Base-by-base conservation (phyloP, 2,329 filamentous ascomycete genomes). In the Alternaria gaisen region DNA sequence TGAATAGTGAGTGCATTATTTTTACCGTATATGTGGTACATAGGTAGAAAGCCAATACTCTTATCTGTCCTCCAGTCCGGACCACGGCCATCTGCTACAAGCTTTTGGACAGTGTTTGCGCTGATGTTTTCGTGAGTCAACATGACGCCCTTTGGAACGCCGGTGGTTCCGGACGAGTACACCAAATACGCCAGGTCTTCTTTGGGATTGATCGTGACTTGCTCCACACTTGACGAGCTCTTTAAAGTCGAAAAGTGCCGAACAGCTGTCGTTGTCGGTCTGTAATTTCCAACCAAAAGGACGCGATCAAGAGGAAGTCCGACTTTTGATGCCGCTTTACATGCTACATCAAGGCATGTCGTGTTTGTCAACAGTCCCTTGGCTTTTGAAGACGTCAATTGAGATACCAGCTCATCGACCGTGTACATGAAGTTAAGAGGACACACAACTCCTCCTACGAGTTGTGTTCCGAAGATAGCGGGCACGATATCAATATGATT, bases 21-120 rank as follows among this genome's bases (percentile, higher is more conserved):
- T 47, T 71, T 73, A 20, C 77, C 77, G 65, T 85, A 86, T 4
- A 76, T 76, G 59, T 80, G 78, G 54, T 80, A 80, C 4, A 81
- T 67, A 3, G 79, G 79, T 6, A 80, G 69, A 50, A 80, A 80
- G 1, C 87, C 78, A 14, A 81, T 73, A 75, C 77, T 79, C 43
- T 73, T 72, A 46, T 80, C 75, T 41, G 63, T 57, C 1, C 65
- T 70, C 18, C 68, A 64, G 12, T 62, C 56, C 5, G 46, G 59
- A 11, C 60, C 7, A 40, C 60, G 55, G 66, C 74, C 58, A 36
- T 36, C 32, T 72, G 53, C 61, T 73, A 71, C 26, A 72, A 67
- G 24, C 20, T 72, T 78, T 61, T 80, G 79, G 26, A 72, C 70
- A 24, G 73, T 70, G 46, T 80, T 80, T 28, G 77, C 76, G 26